Conservation (phyloP, 768 basidiomycete species). For the Boletus vinaceobasis region DNA sequence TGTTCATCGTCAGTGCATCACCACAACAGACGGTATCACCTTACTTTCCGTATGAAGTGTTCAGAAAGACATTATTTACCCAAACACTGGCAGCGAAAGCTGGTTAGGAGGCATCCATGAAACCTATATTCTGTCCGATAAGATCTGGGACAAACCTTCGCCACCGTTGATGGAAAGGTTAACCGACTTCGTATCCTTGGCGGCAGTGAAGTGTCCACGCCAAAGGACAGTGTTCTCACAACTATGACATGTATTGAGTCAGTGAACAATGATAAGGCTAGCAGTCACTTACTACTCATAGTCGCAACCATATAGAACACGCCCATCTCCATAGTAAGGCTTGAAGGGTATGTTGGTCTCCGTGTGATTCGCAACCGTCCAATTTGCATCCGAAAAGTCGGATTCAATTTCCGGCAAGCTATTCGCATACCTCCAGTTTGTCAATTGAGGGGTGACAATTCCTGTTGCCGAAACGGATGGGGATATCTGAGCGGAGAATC, state of each 20-base stretch:
- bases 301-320: conserved; percentile 82
- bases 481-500: conserved; percentile 47
- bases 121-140: neutral
- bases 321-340: conserved; percentile 70
- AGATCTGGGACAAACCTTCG: conserved; percentile 43
- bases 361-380: conserved; percentile 68
- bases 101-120: neutral
- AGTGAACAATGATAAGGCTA: conserved; percentile 3
- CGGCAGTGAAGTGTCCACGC: conserved; percentile 75
- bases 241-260: conserved; percentile 34
- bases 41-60: conserved; percentile 73
- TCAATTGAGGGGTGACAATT: conserved; percentile 47
- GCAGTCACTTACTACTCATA: conserved; percentile 66
- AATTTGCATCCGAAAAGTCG: conserved; percentile 58
- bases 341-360: conserved; percentile 69
- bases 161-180: conserved; percentile 82
- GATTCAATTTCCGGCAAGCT: conserved; percentile 67
- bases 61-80: conserved; percentile 70
- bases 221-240: conserved; percentile 81
- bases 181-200: conserved; percentile 56
- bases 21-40: conserved; percentile 16
- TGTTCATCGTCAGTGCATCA: neutral
- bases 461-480: conserved; percentile 28
- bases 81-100: conserved; percentile 83
- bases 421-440: conserved; percentile 71